Evolutionary conservation across 2,329 filamentous ascomycete species (phyloP), one percentile per base, ranked within the genome.

Genomic region (Epichloe amarillans): DNA sequence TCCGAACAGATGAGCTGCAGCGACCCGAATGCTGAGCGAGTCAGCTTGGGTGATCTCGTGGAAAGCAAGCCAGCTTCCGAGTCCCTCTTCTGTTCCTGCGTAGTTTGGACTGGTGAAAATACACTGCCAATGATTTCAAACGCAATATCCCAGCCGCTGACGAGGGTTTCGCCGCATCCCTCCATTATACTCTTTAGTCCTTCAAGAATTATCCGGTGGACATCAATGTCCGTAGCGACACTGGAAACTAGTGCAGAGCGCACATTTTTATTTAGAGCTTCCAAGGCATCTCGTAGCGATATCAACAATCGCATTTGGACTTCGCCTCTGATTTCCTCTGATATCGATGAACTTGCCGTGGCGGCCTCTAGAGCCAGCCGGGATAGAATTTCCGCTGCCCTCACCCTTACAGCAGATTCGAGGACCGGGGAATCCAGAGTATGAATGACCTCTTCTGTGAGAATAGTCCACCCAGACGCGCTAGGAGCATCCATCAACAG

Each of bases 1-100:
- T 98, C 93, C 0, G 93, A 96, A 65, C 90, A 95, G 44, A 98
- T 85, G 3, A 98, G 79, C 64, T 97, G 88, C 12, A 95, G 72
- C 2, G 90, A 95, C 56, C 81, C 85, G 64, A 98, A 98, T 0
- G 91, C 86, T 15, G 88, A 84, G 54, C 89, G 80, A 48, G 95
- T 86, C 21, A 97, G 76, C 56, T 83, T 84, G 43, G 82, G 75
- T 12, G 89, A 91, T 46, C 76, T 70, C 6, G 77, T 81, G 35
- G 66, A 69, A 2, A 80, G 64, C 0, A 64, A 58, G 2, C 62
- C 62, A 2, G 56, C 54, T 12, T 60, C 55, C 7, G 60, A 58
- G 11, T 63, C 62, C 5, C 64, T 61, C 19, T 55, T 57, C 33
- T 61, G 63, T 19, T 69, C 68, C n/a, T 63, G 53, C 23, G 63